Percentiles rank a stretch among this genome's conserved stretches.
Evolutionary conservation across 2,329 filamentous ascomycete species (phyloP).

Genomic region (Leptographium flavum): DNA sequence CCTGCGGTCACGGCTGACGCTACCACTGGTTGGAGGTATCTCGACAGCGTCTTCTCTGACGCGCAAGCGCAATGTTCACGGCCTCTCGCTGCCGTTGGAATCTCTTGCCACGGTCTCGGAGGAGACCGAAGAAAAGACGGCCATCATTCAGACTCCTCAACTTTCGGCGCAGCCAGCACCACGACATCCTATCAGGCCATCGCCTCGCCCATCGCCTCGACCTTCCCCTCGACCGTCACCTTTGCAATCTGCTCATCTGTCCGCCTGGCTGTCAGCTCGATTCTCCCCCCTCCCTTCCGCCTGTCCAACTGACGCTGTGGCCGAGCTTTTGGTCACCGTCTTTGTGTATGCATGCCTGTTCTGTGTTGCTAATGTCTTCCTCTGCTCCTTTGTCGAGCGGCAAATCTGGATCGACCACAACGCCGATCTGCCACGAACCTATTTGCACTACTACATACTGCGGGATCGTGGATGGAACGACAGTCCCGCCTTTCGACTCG

Average conservation of each 20-base stretch:
- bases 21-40: too few species aligned
- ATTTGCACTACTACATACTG: constrained; percentile 5
- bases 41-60: too few species aligned
- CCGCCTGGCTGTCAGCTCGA: not conserved
- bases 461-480: constrained; percentile 1
- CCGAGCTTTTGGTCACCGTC: not conserved
- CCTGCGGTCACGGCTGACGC: too few species aligned
- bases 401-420: constrained; percentile 8
- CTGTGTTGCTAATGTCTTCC: not conserved
- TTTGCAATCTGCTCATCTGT: not conserved
- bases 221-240: not conserved
- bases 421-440: constrained; percentile 2
- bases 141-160: too few species aligned
- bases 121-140: too few species aligned
- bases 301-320: constrained; percentile 5
- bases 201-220: not conserved
- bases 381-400: constrained; percentile 3
- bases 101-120: too few species aligned
- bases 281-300: not conserved
- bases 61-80: too few species aligned
- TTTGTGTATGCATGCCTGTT: not conserved
- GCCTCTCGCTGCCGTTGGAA: too few species aligned
- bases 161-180: too few species aligned
- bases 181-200: not conserved
- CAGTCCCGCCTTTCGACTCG: constrained; percentile 1